A percentile compares a stretch with the other conserved stretches of the same genome.
Conservation (phyloP, 495 filamentous ascomycete genomes). For the Geoglossum glabrum region DNA sequence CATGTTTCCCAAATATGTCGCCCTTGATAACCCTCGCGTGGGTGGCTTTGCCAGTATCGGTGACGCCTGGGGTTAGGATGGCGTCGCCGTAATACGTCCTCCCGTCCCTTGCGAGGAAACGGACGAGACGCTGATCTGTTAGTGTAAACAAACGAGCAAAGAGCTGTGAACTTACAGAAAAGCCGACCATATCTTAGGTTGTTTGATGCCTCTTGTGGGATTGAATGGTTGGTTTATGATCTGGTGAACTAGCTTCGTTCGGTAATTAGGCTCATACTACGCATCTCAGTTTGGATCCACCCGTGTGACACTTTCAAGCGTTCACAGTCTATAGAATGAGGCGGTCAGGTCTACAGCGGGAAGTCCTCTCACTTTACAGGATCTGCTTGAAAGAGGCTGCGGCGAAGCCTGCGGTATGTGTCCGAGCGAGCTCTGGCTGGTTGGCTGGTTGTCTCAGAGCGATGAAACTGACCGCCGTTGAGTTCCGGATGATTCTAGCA, state of each 20-base stretch:
- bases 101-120: constrained; percentile 61
- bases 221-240: too few relatives aligned
- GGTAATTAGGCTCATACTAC: too few relatives aligned
- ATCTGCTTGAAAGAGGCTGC: constrained; percentile 60
- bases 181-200: background rate
- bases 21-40: constrained; percentile 50
- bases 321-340: too few relatives aligned
- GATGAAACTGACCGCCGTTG: background rate
- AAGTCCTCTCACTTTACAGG: constrained; percentile 73
- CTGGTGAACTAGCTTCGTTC: background rate
- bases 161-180: background rate
- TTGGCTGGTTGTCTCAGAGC: too few relatives aligned
- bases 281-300: too few relatives aligned
- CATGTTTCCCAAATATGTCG: constrained; percentile 50
- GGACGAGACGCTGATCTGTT: constrained; percentile 42
- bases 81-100: constrained; percentile 69
- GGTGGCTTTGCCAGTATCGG: constrained; percentile 43
- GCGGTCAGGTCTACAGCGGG: constrained; percentile 76
- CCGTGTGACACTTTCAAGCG: too few relatives aligned
- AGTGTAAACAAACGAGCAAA: background rate
- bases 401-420: constrained; percentile 58
- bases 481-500: constrained; percentile 19
- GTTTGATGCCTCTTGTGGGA: background rate
- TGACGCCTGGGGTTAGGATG: constrained; percentile 44
- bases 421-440: too few relatives aligned